Evolutionary conservation across 225 moss, liverwort and hornwort genomes (phyloP), one percentile per base, ranked within the genome.

Genomic region (Sphagnum tenellum): DNA sequence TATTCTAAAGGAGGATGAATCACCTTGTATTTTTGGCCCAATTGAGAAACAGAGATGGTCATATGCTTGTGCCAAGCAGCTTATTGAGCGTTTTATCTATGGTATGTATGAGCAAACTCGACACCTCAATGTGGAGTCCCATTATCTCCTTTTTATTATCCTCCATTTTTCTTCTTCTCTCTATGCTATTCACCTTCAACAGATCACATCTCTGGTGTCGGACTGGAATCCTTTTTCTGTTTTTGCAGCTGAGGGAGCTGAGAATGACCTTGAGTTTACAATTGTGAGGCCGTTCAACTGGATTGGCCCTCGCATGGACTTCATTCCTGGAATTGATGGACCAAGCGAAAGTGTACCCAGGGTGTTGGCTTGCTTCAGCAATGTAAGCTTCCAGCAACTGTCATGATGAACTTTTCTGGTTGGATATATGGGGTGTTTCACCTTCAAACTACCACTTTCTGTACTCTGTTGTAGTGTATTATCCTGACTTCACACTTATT

Each of bases 341-440:
- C 85, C 88, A 0, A 82, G 68, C 51, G 85, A 88, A 52, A 77
- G 79, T 13, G 79, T 88, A 14, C 88, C 88, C 47, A 75, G 85
- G 59, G 88, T 88, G 47, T 70, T 88, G 62, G 88, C 88, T 44
- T 85, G 85, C 70, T 88, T 85, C 67, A 88, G 88, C 82, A 80
- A 71, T 67, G 85, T 85, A 77, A 61, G 63, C 46, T 59, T 11
- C 2, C 45, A n/a, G 59, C 5, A 13, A 4, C 11, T n/a, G 8
- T 57, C 3, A n/a, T 55, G 53, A 4, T 45, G 4, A 52, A 12
- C 45, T 7, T 12, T 12, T 10, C 66, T 52, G 9, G 50, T 29
- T 12, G 13, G 3, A 52, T 66, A 13, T 63, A 2, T 49, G 55
- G 44, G 45, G 12, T 29, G 29, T 29, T 29, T 29, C 29, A 29